Conservation (phyloP, 352 stramenopile genomes). For the Globisporangium paddicum region DNA sequence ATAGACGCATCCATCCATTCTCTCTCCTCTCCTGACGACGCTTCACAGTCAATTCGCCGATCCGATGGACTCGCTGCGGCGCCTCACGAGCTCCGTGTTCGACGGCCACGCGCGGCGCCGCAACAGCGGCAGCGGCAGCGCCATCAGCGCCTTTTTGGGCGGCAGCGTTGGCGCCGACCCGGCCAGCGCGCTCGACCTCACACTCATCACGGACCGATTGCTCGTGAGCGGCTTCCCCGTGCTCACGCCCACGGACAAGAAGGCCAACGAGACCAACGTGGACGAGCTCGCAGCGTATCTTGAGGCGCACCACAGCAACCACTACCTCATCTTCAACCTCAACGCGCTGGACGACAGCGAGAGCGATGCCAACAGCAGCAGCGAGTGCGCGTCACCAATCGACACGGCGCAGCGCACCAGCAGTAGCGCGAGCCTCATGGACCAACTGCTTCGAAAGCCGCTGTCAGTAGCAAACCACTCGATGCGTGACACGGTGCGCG, state of each 20-base stretch:
- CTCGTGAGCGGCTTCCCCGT: slow-evolving; percentile 57
- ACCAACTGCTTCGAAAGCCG: slow-evolving; percentile 9
- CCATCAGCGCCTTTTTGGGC: slow-evolving; percentile 8
- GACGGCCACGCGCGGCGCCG: slow-evolving; percentile 33
- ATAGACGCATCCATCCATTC: too few relatives aligned
- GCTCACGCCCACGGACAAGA: slow-evolving; percentile 56
- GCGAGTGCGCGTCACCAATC: not conserved
- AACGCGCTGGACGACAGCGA: slow-evolving; percentile 41
- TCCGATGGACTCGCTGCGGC: slow-evolving; percentile 72
- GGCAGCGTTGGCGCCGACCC: slow-evolving; percentile 18
- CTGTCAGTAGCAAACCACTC: too few relatives aligned
- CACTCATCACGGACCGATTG: slow-evolving; percentile 66
- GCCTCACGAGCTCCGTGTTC: slow-evolving; percentile 70
- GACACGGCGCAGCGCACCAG: not conserved
- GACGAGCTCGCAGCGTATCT: slow-evolving; percentile 61
- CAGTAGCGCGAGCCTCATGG: not conserved
- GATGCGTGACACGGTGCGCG: not conserved
- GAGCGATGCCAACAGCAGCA: not conserved
- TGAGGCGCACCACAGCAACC: slow-evolving; percentile 42
- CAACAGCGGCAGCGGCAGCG: slow-evolving; percentile 23
- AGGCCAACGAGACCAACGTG: slow-evolving; percentile 66
- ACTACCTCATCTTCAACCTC: slow-evolving; percentile 83
- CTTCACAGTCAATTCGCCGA: not conserved
- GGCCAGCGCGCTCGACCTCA: slow-evolving; percentile 48
- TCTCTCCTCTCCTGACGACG: not conserved